Percentiles rank a stretch among this genome's conserved stretches.
Conservation (phyloP, 176 grass and related monocot species). For the Bolboschoenus planiculmis region DNA sequence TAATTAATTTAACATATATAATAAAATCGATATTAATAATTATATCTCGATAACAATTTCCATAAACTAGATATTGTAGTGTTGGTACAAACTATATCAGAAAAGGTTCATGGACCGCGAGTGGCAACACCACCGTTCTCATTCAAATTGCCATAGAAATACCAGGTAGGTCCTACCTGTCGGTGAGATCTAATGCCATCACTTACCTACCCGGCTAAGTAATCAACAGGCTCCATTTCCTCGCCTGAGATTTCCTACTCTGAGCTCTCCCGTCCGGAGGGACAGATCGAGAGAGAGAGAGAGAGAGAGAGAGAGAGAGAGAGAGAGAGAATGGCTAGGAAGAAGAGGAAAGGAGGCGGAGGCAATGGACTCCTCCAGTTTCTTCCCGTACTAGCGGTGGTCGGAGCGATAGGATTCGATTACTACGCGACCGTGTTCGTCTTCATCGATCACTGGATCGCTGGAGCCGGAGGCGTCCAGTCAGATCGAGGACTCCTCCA, state of each 20-base stretch:
- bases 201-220: neutral
- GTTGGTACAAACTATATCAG: too few relatives aligned
- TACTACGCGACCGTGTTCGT: conserved; percentile 77
- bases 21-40: too few relatives aligned
- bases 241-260: neutral
- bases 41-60: too few relatives aligned
- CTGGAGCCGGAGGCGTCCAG: conserved; percentile 49
- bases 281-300: neutral
- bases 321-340: conserved; percentile 31
- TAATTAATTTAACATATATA: too few relatives aligned
- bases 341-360: conserved; percentile 33
- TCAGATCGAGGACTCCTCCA: conserved; percentile 38
- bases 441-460: conserved; percentile 64
- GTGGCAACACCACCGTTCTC: too few relatives aligned
- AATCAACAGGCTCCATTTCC: neutral
- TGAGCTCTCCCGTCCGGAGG: neutral
- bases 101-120: too few relatives aligned
- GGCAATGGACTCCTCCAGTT: conserved; percentile 28
- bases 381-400: conserved; percentile 31
- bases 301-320: neutral
- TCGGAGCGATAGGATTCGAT: conserved; percentile 36
- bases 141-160: too few relatives aligned
- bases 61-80: too few relatives aligned
- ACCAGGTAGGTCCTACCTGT: neutral
- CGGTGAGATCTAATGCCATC: neutral